Evolutionary conservation across 352 stramenopile genomes (phyloP), one percentile per base, ranked within the genome.

Genomic region (Phytophthora vignae): DNA sequence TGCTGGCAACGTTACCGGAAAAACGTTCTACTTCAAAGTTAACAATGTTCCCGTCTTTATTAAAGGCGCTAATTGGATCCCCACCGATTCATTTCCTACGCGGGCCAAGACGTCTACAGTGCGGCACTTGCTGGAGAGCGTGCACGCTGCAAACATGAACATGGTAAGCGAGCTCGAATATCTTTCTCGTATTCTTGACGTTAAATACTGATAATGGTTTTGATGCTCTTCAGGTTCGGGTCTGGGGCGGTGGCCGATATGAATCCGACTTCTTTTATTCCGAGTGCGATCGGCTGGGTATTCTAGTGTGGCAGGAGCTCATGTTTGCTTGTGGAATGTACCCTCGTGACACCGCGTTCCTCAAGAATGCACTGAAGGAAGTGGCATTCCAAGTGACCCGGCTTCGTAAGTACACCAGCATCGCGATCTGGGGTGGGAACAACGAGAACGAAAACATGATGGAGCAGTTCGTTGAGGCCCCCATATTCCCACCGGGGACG

Each of bases 371-470:
- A 2, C 46, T 73, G 9, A 27, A 70, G 9, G 92, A 98, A 73
- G 78, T 97, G 14, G 21, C 36, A 10, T 83, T 82, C 65, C 87
- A 96, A 67, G 81, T 93, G 8, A 65, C 61, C 1, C 81, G 91
- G 0, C 67, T 98, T 59, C 76, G 79, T 31, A 89, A 91, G 64
- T 94, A 85, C 70, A 90, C 90, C 25, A 96, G 85, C 59, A 88
- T 98, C 59, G 85, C 88, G 9, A 93, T 97, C 17, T 98, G 92
- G 92, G 89, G 90, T 11, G 92, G 87, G 31, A 97, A 97, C 80
- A 98, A 98, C 69, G 92, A 98, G 67, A 97, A 97, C 73, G 87
- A 95, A 67, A 90, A 87, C 63, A 94, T 95, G 81, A 92, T 95
- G 84, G 84, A 93, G 67, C 77, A 93, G 59, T 95, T 94, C 63